Base-by-base conservation (phyloP, 441 rosid genomes). In the Brassica balearica region DNA sequence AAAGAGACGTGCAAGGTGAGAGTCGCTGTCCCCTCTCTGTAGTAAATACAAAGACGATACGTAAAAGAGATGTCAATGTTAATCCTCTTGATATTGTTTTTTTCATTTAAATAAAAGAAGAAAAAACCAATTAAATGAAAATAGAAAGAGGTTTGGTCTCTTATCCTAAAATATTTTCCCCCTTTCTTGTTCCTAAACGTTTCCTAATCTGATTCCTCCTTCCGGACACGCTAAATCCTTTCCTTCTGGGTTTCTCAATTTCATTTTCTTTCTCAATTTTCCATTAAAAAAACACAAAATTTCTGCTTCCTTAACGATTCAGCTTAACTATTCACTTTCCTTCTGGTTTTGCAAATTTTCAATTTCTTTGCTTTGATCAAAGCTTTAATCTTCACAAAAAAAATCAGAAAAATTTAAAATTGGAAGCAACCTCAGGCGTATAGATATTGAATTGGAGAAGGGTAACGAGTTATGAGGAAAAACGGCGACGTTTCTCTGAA, bases 391-490 rank as follows among this genome's bases (percentile, higher is more conserved):
- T 61, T 72, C 6, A 46, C n/a, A 3, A 46, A 46, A 3, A 46
- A 46, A 41, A 41, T 41, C 14, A 10, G 11, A 11, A 46, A 19
- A 19, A 19, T 1, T 19, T 19, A 19, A 19, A 46, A 46, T 46
- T n/a, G 20, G 58, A 53, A 14, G 20, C 55, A 53, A 12, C 69
- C 64, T 20, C 65, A 32, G 73, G 78, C 71, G 58, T 36, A 1
- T 25, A 25, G 27, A 25, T 25, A 25, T 25, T 25, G 27, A 25
- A 25, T 25, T 25, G 27, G 27, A 25, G 4, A 25, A 25, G 27
- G 27, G 27, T 25, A 25, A 25, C 27, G 27, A 25, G 27, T 32
- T 6, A 94, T 91, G 95, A 86, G 79, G 92, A 93, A 87, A 72
- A 81, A 84, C 82, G 60, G 60, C 23, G 92, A 86, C 81, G 93